Percentiles rank a stretch among this genome's conserved stretches.
Evolutionary conservation across 2,329 filamentous ascomycete species (phyloP).

Genomic region (Alternaria metachromatica): DNA sequence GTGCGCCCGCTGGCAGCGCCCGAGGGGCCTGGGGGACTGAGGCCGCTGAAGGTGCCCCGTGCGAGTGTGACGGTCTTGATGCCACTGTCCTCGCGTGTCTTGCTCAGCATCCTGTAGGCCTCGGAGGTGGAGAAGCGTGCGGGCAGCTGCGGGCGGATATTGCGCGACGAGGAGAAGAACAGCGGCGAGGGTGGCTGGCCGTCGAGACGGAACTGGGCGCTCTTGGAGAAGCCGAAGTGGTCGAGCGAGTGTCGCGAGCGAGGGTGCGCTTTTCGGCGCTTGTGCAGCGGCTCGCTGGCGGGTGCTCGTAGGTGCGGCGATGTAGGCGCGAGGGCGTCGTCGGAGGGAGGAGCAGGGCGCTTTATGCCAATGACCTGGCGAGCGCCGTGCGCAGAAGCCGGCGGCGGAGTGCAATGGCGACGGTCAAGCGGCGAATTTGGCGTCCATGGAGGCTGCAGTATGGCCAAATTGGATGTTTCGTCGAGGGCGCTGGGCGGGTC

Average conservation of each 20-base stretch:
- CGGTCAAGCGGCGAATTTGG: slow-evolving; percentile 18
- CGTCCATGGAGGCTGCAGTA: slow-evolving; percentile 25
- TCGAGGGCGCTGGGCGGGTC: slow-evolving; percentile 6
- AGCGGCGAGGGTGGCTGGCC: slow-evolving; percentile 56
- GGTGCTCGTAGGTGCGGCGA: slow-evolving; percentile 5
- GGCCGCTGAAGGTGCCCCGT: slow-evolving; percentile 52
- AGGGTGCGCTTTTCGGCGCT: slow-evolving; percentile 38
- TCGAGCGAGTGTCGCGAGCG: slow-evolving; percentile 46
- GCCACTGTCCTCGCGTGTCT: slow-evolving; percentile 57
- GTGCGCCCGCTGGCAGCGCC: slow-evolving; percentile 61
- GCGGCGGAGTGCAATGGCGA: slow-evolving; percentile 15
- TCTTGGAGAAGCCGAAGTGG: slow-evolving; percentile 40
- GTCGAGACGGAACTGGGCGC: slow-evolving; percentile 23
- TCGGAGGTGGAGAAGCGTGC: slow-evolving; percentile 64
- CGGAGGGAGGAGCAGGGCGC: slow-evolving; percentile 16
- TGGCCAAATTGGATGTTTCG: background rate
- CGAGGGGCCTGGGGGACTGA: slow-evolving; percentile 49
- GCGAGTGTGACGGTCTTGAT: slow-evolving; percentile 61
- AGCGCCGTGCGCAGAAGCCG: slow-evolving; percentile 17
- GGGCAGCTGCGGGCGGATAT: slow-evolving; percentile 54
- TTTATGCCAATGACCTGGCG: slow-evolving; percentile 29
- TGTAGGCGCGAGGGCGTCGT: background rate
- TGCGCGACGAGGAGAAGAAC: slow-evolving; percentile 59
- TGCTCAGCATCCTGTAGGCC: slow-evolving; percentile 62
- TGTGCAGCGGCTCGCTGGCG: slow-evolving; percentile 45